These are phyloP conservation scores for Sugiyamaella novakii DNA, from an alignment of 1,139 yeast genomes.

Conservation along the genomic window DNA sequence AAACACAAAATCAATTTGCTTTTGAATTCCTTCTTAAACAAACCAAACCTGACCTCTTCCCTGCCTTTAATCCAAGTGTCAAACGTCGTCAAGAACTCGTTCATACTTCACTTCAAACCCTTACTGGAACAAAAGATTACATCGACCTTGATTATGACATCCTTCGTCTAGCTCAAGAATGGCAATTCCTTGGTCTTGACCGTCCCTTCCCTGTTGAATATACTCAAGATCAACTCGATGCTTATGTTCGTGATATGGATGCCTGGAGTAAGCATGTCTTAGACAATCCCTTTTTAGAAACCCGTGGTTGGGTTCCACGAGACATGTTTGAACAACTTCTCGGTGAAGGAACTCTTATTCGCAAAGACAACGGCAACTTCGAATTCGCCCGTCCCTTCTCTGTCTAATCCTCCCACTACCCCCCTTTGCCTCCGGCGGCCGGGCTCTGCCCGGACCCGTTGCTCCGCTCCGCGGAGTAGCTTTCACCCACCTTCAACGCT, in stretches of 20 bases:
- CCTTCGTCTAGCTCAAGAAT: conserved; percentile 67
- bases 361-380: conserved; percentile 51
- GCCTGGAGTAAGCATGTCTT: conserved; percentile 68
- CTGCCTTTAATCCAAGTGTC: conserved; percentile 51
- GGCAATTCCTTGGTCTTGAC: conserved; percentile 42
- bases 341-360: conserved; percentile 63
- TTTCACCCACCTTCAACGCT: no score
- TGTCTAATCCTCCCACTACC: not conserved
- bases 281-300: conserved; percentile 80
- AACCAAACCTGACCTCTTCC: conserved; percentile 60
- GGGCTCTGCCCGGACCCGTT: not conserved
- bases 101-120: conserved; percentile 59
- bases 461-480: not conserved
- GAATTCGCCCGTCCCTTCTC: conserved; percentile 30
- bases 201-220: conserved; percentile 63
- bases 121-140: conserved; percentile 63
- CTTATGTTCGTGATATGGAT: conserved; percentile 60
- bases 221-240: conserved; percentile 56
- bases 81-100: conserved; percentile 45
- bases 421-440: not conserved
- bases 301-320: conserved; percentile 95
- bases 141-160: conserved; percentile 77
- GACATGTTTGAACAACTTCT: conserved; percentile 77
- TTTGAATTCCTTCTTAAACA: conserved; percentile 81
- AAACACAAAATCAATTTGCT: conserved; percentile 86